A percentile compares a stretch with the other conserved stretches of the same genome.
Evolutionary conservation across 2,329 filamentous ascomycete genomes (phyloP).

Genomic region (Ophidiomyces ophidiicola): DNA sequence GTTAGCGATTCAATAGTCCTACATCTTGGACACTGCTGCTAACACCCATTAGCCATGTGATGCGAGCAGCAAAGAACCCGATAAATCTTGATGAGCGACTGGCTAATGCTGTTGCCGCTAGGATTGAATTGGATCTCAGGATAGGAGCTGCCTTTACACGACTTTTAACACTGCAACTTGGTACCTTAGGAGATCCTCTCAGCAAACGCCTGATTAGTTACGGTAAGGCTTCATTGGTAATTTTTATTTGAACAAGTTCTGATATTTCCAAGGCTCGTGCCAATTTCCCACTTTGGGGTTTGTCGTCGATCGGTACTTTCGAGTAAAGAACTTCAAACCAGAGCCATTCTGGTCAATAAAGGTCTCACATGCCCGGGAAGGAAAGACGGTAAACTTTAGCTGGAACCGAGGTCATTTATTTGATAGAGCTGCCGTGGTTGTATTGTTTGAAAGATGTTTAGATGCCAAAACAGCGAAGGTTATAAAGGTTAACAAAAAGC

Average conservation of each 20-base stretch:
- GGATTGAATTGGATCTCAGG: conserved; percentile 84
- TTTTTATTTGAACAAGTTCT: conserved; percentile 7
- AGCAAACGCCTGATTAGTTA: conserved; percentile 63
- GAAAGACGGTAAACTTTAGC: conserved; percentile 66
- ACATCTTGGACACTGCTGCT: neutral
- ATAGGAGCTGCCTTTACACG: conserved; percentile 90
- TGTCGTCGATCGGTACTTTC: conserved; percentile 89
- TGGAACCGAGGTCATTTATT: conserved; percentile 79
- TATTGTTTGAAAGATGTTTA: conserved; percentile 79
- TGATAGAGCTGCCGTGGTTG: conserved; percentile 65
- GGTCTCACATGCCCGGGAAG: conserved; percentile 63
- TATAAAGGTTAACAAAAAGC: conserved; percentile 75
- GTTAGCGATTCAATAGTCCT: conserved; percentile 39
- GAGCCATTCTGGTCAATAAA: conserved; percentile 91
- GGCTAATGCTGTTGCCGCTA: conserved; percentile 72
- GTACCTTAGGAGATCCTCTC: conserved; percentile 55
- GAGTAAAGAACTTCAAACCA: conserved; percentile 84
- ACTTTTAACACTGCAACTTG: conserved; percentile 69
- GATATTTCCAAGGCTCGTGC: conserved; percentile 54
- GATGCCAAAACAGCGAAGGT: conserved; percentile 64
- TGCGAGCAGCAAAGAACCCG: conserved; percentile 67
- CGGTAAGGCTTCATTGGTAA: conserved; percentile 39
- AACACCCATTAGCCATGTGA: conserved; percentile 54
- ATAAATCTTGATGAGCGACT: conserved; percentile 71
- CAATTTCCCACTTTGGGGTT: conserved; percentile 96